These are phyloP conservation scores for Asterophora lycoperdoides DNA, from an alignment of 768 basidiomycete genomes.

Conservation along the genomic window DNA sequence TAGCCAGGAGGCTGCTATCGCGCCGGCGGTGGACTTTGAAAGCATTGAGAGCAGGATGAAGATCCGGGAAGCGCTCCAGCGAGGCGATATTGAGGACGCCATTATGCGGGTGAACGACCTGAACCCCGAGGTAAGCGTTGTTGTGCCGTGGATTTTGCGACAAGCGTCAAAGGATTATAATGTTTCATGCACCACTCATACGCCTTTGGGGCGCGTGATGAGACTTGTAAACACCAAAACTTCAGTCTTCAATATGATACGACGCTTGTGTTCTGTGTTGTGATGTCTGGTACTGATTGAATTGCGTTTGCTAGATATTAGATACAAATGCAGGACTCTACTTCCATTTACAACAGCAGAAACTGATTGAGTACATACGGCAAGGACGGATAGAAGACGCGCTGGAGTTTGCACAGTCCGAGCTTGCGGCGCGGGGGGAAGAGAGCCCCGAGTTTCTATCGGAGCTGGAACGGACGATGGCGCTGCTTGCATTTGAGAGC, in stretches of 20 bases:
- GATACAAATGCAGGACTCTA: conserved; percentile 92
- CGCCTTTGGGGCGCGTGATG: conserved; percentile 78
- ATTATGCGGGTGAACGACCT: conserved; percentile 94
- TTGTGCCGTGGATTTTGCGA: conserved; percentile 8
- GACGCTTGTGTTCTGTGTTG: conserved; percentile 19
- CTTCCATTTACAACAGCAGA: conserved; percentile 95
- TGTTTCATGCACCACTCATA: conserved; percentile 99
- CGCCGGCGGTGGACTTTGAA: conserved; percentile 79
- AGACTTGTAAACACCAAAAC: conserved; percentile 69
- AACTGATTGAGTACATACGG: conserved; percentile 91
- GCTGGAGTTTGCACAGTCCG: conserved; percentile 85
- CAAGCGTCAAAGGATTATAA: conserved; percentile 70
- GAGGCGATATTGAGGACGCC: conserved; percentile 92
- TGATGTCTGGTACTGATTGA: conserved; percentile 19
- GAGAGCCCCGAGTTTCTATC: conserved; percentile 90
- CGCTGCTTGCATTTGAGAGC: conserved; percentile 78
- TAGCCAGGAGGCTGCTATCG: conserved; percentile 78
- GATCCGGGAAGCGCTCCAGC: conserved; percentile 89
- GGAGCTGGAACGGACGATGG: conserved; percentile 95
- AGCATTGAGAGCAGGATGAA: conserved; percentile 93
- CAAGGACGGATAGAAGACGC: conserved; percentile 75
- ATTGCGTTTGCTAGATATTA: conserved; percentile 64
- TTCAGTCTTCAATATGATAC: conserved; percentile 97
- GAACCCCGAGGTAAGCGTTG: conserved; percentile 84
- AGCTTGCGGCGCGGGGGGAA: conserved; percentile 92